phyloP scores from a whole-genome alignment of 2,329 filamentous ascomycete genomes.

The Fusarium subglutinans region DNA sequence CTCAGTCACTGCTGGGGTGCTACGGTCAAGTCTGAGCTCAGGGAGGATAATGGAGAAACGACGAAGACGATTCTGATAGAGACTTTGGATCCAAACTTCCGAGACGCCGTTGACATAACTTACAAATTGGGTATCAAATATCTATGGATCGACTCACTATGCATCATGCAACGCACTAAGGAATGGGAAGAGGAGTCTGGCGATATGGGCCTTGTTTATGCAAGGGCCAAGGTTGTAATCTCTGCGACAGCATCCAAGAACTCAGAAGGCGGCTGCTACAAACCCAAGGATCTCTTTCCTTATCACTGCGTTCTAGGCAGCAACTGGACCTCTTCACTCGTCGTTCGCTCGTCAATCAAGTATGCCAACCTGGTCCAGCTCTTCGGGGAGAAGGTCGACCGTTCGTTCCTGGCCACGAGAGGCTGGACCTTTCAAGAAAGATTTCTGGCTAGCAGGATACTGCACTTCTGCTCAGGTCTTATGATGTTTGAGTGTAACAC shows the following conservation, averaged over 20 bases:
- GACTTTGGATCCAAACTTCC: neutral
- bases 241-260: neutral
- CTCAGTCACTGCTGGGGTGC: neutral
- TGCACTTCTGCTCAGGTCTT: neutral
- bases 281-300: neutral
- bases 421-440: neutral
- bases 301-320: neutral
- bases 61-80: neutral
- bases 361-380: neutral
- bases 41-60: neutral
- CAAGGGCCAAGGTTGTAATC: neutral
- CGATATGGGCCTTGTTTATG: neutral
- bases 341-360: rapidly evolving
- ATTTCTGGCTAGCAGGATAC: rapidly evolving
- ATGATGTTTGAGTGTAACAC: neutral
- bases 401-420: neutral
- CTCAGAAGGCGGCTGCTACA: neutral
- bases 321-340: neutral
- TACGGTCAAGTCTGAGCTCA: neutral
- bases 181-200: neutral
- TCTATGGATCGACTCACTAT: neutral
- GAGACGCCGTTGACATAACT: neutral
- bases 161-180: neutral
- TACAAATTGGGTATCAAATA: neutral
- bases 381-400: rapidly evolving